Evolutionary conservation across 2,329 filamentous ascomycete species (phyloP).

Genomic region (Trichoderma simmonsii): DNA sequence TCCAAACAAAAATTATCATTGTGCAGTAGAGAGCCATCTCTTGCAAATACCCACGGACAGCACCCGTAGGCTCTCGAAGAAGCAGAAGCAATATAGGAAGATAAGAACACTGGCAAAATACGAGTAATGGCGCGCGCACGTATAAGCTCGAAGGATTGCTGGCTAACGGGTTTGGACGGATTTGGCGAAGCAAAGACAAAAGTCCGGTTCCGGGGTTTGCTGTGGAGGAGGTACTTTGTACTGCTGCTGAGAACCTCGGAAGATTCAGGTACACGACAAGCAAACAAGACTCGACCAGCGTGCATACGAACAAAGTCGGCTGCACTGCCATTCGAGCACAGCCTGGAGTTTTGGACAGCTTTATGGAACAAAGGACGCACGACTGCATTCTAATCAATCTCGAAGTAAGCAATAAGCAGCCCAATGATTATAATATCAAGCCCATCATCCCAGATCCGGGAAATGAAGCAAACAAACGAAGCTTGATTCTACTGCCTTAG

Average conservation of each 20-base stretch:
- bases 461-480: neutral
- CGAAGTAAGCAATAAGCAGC: constrained; percentile 5
- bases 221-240: neutral
- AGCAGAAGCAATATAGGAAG: neutral
- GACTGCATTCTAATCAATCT: neutral
- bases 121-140: neutral
- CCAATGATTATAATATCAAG: neutral
- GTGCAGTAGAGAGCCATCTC: neutral
- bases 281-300: neutral
- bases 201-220: constrained; percentile 8
- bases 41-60: neutral
- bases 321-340: neutral
- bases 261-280: neutral
- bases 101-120: neutral
- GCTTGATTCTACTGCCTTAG: neutral
- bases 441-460: neutral
- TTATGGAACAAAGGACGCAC: neutral
- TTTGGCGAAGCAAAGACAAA: neutral
- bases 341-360: neutral
- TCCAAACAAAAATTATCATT: neutral
- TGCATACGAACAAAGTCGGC: neutral
- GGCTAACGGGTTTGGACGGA: neutral
- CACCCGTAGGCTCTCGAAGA: neutral
- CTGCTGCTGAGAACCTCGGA: neutral
- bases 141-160: neutral